A percentile compares a stretch with the other conserved stretches of the same genome.
phyloP scores from a whole-genome alignment of 2,329 filamentous ascomycete species.

The Ceratocystis papillata region DNA sequence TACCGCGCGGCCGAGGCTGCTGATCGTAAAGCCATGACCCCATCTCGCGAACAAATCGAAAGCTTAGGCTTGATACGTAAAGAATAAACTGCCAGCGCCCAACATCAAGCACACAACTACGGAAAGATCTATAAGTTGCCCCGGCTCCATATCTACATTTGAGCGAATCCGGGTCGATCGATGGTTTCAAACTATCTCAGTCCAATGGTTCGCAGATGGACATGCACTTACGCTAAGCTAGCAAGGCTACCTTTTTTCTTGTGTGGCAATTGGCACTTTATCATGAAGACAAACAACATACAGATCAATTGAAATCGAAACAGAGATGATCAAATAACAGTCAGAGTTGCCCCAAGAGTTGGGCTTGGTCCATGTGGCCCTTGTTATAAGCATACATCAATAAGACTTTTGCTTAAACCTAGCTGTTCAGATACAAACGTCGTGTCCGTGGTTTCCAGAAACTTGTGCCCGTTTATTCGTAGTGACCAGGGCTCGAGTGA shows the following conservation, averaged over 20 bases:
- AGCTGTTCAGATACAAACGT: not conserved
- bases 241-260: not conserved
- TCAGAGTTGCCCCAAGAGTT: conserved; percentile 25
- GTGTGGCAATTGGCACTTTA: conserved; percentile 8
- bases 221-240: not conserved
- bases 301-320: conserved; percentile 13
- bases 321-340: conserved; percentile 26
- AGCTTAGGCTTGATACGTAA: conserved; percentile 74
- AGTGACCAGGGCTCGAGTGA: too few species aligned
- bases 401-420: conserved; percentile 19
- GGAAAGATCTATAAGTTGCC: not conserved
- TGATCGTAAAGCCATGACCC: conserved; percentile 56
- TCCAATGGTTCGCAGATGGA: too few species aligned
- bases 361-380: conserved; percentile 20
- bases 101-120: not conserved
- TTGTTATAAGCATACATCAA: conserved; percentile 22
- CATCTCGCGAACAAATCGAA: conserved; percentile 78
- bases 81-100: conserved; percentile 54
- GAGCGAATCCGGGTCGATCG: not conserved
- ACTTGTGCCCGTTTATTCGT: not conserved
- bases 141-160: not conserved
- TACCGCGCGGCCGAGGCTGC: conserved; percentile 66
- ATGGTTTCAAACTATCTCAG: not conserved
- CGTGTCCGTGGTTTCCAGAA: not conserved
- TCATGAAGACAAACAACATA: conserved; percentile 14